Evolutionary conservation across 176 grass and related monocot species (phyloP).

Genomic region (Urochloa ruziziensis): DNA sequence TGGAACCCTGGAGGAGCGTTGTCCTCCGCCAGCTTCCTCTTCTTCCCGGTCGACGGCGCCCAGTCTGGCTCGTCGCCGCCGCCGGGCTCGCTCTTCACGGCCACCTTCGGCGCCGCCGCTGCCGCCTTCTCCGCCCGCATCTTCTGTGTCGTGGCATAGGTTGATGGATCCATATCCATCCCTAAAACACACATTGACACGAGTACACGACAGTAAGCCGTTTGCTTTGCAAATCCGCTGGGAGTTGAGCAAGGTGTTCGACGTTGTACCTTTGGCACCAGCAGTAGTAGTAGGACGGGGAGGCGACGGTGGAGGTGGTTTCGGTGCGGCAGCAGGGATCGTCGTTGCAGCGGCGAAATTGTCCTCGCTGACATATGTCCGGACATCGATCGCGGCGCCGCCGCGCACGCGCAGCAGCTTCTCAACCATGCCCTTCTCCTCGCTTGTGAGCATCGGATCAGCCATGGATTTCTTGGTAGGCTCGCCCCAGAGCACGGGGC

Average conservation of each 20-base stretch:
- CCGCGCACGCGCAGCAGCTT: background rate
- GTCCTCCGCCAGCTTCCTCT: background rate
- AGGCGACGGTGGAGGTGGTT: background rate
- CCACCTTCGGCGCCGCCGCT: background rate
- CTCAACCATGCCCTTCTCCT: background rate
- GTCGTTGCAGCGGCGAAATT: background rate
- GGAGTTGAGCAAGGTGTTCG: background rate
- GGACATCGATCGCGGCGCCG: background rate
- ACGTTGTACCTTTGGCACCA: background rate
- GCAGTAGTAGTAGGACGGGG: no score
- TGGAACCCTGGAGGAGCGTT: background rate
- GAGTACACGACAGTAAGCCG: background rate
- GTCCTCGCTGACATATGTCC: background rate
- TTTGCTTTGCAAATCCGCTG: background rate
- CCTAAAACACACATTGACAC: background rate
- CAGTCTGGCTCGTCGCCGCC: background rate
- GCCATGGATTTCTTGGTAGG: background rate
- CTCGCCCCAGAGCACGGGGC: conserved; percentile 20
- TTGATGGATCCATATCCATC: background rate
- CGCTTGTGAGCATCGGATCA: background rate
- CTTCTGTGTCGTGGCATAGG: background rate
- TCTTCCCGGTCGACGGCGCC: conserved; percentile 7
- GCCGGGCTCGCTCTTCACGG: background rate
- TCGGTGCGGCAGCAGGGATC: background rate
- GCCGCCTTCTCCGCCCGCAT: background rate